Conservation (phyloP, 306 rosid genomes). For the Styphnolobium japonicum region DNA sequence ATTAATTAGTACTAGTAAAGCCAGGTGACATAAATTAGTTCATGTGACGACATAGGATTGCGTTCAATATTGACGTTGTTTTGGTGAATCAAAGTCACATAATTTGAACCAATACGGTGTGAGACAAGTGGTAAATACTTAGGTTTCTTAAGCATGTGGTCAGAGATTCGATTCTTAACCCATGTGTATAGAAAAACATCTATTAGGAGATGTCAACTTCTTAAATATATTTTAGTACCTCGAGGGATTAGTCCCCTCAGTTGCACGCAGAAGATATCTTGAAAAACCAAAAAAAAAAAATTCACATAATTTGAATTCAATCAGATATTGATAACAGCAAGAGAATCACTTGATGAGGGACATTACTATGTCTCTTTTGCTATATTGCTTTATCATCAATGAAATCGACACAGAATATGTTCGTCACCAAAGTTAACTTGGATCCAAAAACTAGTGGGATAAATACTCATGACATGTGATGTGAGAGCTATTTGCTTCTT, state of each 20-base stretch:
- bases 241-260: too few relatives aligned
- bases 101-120: too few relatives aligned
- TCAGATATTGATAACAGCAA: not conserved
- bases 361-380: not conserved
- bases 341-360: not conserved
- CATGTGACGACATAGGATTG: not conserved
- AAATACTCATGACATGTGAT: not conserved
- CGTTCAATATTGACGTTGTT: not conserved
- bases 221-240: too few relatives aligned
- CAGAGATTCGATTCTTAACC: too few relatives aligned
- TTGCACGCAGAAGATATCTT: too few relatives aligned
- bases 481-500: not conserved
- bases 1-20: not conserved
- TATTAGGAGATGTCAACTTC: too few relatives aligned
- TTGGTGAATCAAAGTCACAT: too few relatives aligned
- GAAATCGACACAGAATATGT: not conserved
- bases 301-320: too few relatives aligned
- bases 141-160: too few relatives aligned
- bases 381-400: not conserved
- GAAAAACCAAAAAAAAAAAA: too few relatives aligned
- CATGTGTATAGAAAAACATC: too few relatives aligned
- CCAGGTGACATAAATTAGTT: not conserved
- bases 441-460: not conserved
- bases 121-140: too few relatives aligned
- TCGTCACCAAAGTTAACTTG: not conserved